Evolutionary conservation across 2,329 filamentous ascomycete genomes (phyloP), one percentile per base, ranked within the genome.

Genomic region (Periconia macrospinosa): DNA sequence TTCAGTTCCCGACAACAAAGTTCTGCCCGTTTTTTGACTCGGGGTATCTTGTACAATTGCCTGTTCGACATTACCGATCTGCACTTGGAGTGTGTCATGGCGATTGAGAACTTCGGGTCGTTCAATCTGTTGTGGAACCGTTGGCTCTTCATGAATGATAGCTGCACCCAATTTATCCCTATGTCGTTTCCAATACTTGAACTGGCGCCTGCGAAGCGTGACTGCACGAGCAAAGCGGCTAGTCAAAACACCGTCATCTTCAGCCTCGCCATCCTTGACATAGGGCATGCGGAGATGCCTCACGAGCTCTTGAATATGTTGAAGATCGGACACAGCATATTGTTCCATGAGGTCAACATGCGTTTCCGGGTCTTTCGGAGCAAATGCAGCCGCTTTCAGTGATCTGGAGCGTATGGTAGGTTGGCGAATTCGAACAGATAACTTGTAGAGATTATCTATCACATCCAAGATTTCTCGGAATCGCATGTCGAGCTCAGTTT

Each of bases 1-100:
- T 54, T 74, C 72, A 11, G 72, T 74, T 1, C 71, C 72, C 19
- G 71, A 73, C 1, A 74, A 61, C 30, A 74, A 41, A 6, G 72
- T 71, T 35, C 61, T 72, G 2, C 66, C 60, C 1, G 69, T 69
- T 42, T 60, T 69, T 35, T 74, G 68, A 43, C 71, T 74, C 6
- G 62, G 56, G 7, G 65, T 56, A 42, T 58, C 59, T 46, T 60
- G 63, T 0, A 54, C 23, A 0, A 53, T 35, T 20, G 43, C 27
- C 17, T 62, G 37, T 1, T 52, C 37, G 2, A 58, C 57, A 0
- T 47, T 52, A 1, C 47, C 54, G 23, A 50, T 42, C 2, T 58
- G 53, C 11, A 45, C 50, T 33, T 68, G 61, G 8, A 61, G 35
- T 9, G 47, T 57, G 15, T 68, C 56, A 10, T 65, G 48, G 8